These are phyloP conservation scores for Leptographium wingfieldii DNA, from an alignment of 2,329 filamentous ascomycete species.

Conservation along the genomic window DNA sequence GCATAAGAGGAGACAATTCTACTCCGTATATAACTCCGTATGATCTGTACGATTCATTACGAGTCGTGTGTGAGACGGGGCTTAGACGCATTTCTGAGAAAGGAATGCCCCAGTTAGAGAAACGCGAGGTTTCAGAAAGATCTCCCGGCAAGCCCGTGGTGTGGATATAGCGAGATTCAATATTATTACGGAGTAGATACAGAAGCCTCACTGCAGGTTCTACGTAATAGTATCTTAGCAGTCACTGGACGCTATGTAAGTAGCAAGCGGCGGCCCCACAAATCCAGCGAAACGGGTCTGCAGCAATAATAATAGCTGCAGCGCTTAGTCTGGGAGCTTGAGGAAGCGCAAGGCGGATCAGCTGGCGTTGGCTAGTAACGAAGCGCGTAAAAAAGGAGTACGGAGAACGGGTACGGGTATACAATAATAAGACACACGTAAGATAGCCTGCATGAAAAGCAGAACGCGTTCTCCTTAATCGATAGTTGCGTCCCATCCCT, in stretches of 20 bases:
- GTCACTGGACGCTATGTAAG: neutral
- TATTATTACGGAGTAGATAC: too few species aligned
- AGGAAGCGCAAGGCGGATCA: neutral
- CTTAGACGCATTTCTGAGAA: too few species aligned
- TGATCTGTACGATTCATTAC: neutral
- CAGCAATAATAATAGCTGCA: neutral
- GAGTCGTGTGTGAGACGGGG: too few species aligned
- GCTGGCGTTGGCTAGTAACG: neutral
- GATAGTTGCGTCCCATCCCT: neutral
- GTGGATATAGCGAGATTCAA: too few species aligned
- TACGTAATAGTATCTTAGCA: neutral
- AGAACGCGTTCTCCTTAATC: neutral
- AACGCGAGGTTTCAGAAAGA: too few species aligned
- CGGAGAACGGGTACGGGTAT: neutral
- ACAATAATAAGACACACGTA: neutral
- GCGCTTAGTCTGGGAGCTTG: neutral
- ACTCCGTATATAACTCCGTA: neutral
- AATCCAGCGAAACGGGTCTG: neutral
- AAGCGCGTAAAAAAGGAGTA: neutral
- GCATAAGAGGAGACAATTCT: neutral
- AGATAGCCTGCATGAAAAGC: neutral
- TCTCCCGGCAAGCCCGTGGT: too few species aligned
- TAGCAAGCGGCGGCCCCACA: neutral
- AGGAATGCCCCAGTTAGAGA: too few species aligned
- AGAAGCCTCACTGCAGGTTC: too few species aligned